Evolutionary conservation across 148 eudicot species (phyloP), one percentile per base, ranked within the genome.

Genomic region (Hydrangea macrophylla): DNA sequence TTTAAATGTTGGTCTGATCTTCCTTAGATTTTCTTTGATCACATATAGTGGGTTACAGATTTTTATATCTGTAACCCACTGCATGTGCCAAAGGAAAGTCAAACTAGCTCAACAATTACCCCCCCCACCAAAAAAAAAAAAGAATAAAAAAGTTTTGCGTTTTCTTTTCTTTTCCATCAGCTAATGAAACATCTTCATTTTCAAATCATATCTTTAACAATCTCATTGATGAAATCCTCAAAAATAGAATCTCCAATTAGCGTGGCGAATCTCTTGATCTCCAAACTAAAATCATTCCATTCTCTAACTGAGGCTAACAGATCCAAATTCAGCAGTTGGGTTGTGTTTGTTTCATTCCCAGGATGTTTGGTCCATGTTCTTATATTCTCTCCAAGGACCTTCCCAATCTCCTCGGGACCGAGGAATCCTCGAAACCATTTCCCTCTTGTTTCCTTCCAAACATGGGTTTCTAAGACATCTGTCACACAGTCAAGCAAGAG

Each of bases 401-500:
- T 73, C 55, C 83, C 82, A 5, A 86, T 69, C 60, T 86, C 83
- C 17, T 79, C 83, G 11, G 87, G 44, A 20, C 77, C 87, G 65
- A 82, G 50, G 13, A 70, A 55, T 42, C 48, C 60, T 33, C 76
- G 62, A 18, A 74, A 70, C 9, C 72, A 73, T 55, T 70, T 24
- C 3, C 40, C 30, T 27, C 60, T 57, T 60, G 37, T 69, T 35
- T 26, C 55, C 40, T 70, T 70, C 31, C 54, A 69, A 25, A 53
- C 69, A 22, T 62, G 76, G 27, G 55, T 66, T 67, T 84, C 94
- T 2, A 81, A 60, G 7, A 79, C 73, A 27, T 88, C 93, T 68
- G 79, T 74, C 62, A 86, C 80, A 44, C 83, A 86, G 32, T 88
- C 96, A 15, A 90, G 73, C 44, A 90, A 68, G 32, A 90, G 72